Conservation (phyloP, 768 basidiomycete species). For the Mycena epipterygia region DNA sequence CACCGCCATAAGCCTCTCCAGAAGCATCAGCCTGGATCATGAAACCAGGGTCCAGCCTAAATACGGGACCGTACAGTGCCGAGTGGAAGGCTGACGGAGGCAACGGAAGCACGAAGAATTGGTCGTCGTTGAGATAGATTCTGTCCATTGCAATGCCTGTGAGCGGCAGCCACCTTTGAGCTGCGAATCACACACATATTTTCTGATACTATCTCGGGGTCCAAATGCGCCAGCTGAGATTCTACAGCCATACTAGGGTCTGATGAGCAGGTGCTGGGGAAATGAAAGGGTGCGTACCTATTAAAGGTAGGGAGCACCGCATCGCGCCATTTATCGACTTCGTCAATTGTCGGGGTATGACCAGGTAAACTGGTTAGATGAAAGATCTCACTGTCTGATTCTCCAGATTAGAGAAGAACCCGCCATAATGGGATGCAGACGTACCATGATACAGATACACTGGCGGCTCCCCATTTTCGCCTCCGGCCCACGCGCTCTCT, state of each 20-base stretch:
- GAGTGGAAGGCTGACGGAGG: constrained; percentile 37
- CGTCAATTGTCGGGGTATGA: constrained; percentile 19
- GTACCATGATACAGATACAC: constrained; percentile 48
- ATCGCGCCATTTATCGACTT: constrained; percentile 31
- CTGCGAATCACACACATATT: constrained; percentile 27
- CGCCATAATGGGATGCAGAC: neutral
- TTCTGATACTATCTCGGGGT: constrained; percentile 34
- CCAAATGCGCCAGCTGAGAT: constrained; percentile 31
- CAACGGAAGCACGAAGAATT: constrained; percentile 33
- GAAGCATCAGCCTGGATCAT: constrained; percentile 25
- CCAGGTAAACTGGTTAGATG: constrained; percentile 27
- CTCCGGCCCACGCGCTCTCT: constrained; percentile 29
- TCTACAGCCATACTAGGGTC: constrained; percentile 31
- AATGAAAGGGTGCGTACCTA: constrained; percentile 8
- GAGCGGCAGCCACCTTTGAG: neutral
- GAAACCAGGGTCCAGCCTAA: constrained; percentile 23
- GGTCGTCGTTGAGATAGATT: constrained; percentile 36
- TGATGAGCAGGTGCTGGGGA: neutral
- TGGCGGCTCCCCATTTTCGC: constrained; percentile 45
- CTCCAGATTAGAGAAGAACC: neutral
- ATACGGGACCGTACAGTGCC: constrained; percentile 33
- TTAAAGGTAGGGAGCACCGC: constrained; percentile 35
- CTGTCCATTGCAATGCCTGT: constrained; percentile 1
- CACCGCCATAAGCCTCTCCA: constrained; percentile 24
- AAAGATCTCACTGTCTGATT: constrained; percentile 32